phyloP scores from a whole-genome alignment of 345 rosid species.

The Eucalyptus brandiana region DNA sequence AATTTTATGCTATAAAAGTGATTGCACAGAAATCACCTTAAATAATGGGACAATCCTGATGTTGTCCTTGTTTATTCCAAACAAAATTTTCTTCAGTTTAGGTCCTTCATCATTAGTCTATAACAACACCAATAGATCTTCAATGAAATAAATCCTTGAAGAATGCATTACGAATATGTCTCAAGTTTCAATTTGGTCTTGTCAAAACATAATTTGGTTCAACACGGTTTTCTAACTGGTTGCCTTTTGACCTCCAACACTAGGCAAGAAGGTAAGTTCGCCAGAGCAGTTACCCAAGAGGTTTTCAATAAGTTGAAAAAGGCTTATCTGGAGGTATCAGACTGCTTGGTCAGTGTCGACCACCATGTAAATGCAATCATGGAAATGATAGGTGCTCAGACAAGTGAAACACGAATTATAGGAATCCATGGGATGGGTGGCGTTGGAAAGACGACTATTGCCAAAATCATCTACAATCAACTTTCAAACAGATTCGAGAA shows the following conservation, averaged over 20 bases:
- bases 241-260: not conserved
- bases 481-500: not conserved
- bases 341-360: not conserved
- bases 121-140: too few species aligned
- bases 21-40: too few species aligned
- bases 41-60: too few species aligned
- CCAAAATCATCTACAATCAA: not conserved
- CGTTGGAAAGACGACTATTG: not conserved
- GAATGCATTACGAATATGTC: too few species aligned
- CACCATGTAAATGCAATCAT: not conserved
- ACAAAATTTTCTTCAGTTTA: too few species aligned
- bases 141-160: too few species aligned
- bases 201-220: too few species aligned
- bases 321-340: not conserved
- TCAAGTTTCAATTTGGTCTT: too few species aligned
- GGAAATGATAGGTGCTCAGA: not conserved
- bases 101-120: too few species aligned
- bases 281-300: fast-evolving
- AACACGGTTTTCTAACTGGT: too few species aligned
- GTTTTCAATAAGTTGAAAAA: not conserved
- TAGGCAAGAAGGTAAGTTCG: not conserved
- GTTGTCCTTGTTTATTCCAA: too few species aligned
- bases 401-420: not conserved
- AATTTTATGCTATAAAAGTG: too few species aligned
- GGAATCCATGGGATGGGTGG: not conserved